These are phyloP conservation scores for Onygena corvina DNA, from an alignment of 2,329 filamentous ascomycete genomes.

Conservation along the genomic window DNA sequence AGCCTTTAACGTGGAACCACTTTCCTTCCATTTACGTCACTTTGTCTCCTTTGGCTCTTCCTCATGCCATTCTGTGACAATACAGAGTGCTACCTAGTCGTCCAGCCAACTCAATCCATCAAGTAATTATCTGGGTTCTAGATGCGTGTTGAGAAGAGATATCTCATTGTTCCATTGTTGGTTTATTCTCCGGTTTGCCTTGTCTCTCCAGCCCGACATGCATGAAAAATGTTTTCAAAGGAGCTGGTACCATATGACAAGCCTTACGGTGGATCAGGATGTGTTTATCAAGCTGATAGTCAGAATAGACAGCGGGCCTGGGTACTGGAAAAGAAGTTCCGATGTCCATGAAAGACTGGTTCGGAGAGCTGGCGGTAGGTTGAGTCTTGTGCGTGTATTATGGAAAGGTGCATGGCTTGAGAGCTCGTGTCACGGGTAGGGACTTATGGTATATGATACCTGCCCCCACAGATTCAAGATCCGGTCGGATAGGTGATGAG, in stretches of 20 bases:
- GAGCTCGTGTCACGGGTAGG: slow-evolving; percentile 7
- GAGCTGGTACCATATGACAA: background rate
- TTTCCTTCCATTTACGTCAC: background rate
- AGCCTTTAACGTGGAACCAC: background rate
- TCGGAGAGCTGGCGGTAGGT: background rate
- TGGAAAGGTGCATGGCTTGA: background rate
- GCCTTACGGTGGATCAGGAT: background rate
- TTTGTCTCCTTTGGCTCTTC: no score
- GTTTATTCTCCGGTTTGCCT: background rate
- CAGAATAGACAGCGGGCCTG: background rate
- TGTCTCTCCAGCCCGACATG: background rate
- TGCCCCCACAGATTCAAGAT: slow-evolving; percentile 3
- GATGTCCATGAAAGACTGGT: background rate
- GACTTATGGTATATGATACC: no score
- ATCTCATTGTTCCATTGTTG: slow-evolving; percentile 2
- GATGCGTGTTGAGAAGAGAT: background rate
- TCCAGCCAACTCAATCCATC: background rate
- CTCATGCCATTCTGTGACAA: background rate
- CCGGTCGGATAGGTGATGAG: background rate
- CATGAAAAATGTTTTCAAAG: background rate
- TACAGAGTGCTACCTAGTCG: no score
- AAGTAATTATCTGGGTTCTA: background rate
- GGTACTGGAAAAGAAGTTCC: background rate
- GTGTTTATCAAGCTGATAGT: background rate
- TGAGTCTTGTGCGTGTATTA: background rate